Conservation (phyloP, 495 filamentous ascomycete genomes). For the Cercophora sp. region DNA sequence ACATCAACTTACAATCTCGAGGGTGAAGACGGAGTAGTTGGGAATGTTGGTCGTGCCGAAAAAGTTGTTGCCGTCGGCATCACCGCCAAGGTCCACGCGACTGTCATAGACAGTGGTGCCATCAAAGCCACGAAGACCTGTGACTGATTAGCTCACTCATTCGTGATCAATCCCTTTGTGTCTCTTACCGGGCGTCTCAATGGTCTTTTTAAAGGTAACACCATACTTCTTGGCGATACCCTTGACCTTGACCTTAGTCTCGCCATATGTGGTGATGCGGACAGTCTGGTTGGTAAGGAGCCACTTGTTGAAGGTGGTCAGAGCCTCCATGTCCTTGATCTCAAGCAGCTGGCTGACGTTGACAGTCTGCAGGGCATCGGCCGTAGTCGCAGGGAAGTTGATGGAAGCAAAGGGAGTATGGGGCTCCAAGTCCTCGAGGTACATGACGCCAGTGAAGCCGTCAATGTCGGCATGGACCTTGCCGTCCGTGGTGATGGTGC, state of each 20-base stretch:
- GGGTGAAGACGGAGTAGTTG: constrained; percentile 62
- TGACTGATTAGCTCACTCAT: constrained; percentile 7
- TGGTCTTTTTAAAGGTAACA: constrained; percentile 43
- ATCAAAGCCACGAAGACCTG: constrained; percentile 46
- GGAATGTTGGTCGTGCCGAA: constrained; percentile 61
- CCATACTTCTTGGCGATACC: constrained; percentile 34
- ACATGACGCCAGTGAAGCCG: constrained; percentile 40
- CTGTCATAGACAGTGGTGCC: constrained; percentile 56
- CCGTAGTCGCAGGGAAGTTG: constrained; percentile 51
- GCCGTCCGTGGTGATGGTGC: constrained; percentile 47
- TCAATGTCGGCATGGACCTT: constrained; percentile 48
- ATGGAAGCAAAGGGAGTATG: constrained; percentile 53
- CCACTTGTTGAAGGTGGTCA: constrained; percentile 60
- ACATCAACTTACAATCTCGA: constrained; percentile 53
- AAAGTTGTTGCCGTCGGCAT: constrained; percentile 56
- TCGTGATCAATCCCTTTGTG: no score
- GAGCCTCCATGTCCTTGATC: constrained; percentile 52
- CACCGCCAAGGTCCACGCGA: constrained; percentile 38
- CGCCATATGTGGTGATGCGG: constrained; percentile 34
- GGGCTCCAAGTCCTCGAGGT: constrained; percentile 50
- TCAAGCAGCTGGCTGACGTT: constrained; percentile 57
- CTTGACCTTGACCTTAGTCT: constrained; percentile 36
- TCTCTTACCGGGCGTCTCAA: constrained; percentile 34
- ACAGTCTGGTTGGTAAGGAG: constrained; percentile 37
- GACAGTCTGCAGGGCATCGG: constrained; percentile 47